Base-by-base conservation (phyloP, 2,329 filamentous ascomycete genomes). In the Talaromyces rugulosus region DNA sequence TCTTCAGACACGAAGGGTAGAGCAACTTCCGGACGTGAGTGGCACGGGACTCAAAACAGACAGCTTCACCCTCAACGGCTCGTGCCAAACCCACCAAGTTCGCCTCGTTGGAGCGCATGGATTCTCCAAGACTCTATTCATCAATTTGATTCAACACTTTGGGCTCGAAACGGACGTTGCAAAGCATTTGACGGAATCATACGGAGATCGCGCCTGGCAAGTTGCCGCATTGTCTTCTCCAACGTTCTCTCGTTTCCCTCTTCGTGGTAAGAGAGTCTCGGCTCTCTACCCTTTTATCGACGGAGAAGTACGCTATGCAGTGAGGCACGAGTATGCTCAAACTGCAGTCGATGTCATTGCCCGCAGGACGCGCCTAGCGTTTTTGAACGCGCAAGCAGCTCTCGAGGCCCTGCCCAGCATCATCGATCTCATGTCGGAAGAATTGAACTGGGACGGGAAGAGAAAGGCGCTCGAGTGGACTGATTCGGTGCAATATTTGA, bases 101-200 rank as follows among this genome's bases (percentile, higher is more conserved):
- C 88, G 90, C 60, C 82, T 96, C 36, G 82, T 95, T 63, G 92
- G 92, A 68, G 90, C 92, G 11, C 92, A 96, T 74, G 91, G 92
- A 60, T 96, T 88, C 80, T 92, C 89, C 76, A 92, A 92, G 77
- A 91, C 92, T 1, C 86, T 97, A 28, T 96, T 96, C 80, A 96
- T 97, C 82, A 93, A 94, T 76, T 81, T 97, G 40, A 95, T 96
- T 72, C 92, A 97, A 76, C 91, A 96, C 78, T 96, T 91, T 72
- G 92, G 92, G 65, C 80, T 97, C 61, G 93, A 96, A 77, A 96
- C 91, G 18, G 92, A 96, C 69, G 91, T 97, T 23, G 93, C 93
- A 52, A 90, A 92, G 78, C 92, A 97, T 77, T 83, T 97, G 36
- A 89, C 89, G 14, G 86, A 90, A 71, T 90, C 91, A 61, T 98